Base-by-base conservation (phyloP, 2,329 filamentous ascomycete genomes). In the Verticillium tricorpus region DNA sequence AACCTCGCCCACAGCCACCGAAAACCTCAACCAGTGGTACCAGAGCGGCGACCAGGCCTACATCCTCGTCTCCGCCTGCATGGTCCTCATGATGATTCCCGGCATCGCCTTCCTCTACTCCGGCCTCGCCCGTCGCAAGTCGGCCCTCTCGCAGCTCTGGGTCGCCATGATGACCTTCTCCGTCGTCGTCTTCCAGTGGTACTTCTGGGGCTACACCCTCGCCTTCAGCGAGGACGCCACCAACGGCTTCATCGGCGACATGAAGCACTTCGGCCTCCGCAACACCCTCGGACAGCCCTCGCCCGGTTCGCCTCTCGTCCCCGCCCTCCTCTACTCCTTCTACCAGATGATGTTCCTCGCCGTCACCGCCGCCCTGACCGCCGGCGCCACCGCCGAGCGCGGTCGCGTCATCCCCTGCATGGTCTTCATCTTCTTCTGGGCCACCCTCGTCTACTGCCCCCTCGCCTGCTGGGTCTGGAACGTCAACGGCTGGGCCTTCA, bases 271-370 rank as follows among this genome's bases (percentile, higher is more conserved):
- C 70, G 95, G 93, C 64, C 83, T 99, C 69, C 89, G 86, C 82
- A 91, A 93, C 72, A 92, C 92, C 2, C 83, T 96, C 69, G 95
- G 85, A 60, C 81, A 83, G 56, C 93, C 93, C n/a, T 96, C 92
- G 63, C 92, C 90, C 31, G 95, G 93, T 61, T 96, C 91, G 35
- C 90, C 93, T 19, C 84, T 97, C 64, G 88, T 98, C 69, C 92
- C 95, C 1, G 92, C 93, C 72, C 83, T 99, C 50, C 85, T 98
- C 3, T 98, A 95, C 78, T 90, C 92, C 50, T 97, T 98, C 78
- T 98, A 97, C 78, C 91, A 97, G 91, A 92, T 98, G 89, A 93
- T 97, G 89, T 99, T 99, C 82, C 95, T 91, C 75, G 91, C 87
- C 70, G 92, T 96, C 66, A 99, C 94, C 15, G 93, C 88, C 60